A percentile compares a stretch with the other conserved stretches of the same genome.
Conservation (phyloP, 2,329 filamentous ascomycete species). For the Scopulariopsis brevicaulis region DNA sequence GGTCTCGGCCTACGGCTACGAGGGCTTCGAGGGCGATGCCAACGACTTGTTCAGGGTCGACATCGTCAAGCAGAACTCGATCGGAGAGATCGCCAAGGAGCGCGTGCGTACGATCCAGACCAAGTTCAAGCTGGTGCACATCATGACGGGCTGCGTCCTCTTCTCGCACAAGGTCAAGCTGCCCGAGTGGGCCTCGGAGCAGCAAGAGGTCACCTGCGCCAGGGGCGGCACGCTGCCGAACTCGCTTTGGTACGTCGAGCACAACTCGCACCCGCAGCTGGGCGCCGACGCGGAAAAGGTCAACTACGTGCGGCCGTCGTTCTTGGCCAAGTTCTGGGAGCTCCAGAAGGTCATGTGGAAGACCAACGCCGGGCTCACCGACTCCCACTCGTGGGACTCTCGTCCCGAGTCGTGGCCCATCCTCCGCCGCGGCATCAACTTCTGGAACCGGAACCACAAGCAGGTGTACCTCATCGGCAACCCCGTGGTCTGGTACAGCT, state of each 20-base stretch:
- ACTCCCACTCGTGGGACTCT: constrained; percentile 97
- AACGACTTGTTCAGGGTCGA: constrained; percentile 94
- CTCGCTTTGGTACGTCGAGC: constrained; percentile 93
- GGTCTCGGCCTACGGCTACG: constrained; percentile 92
- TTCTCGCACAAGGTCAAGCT: constrained; percentile 99
- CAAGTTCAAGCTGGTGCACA: constrained; percentile 88
- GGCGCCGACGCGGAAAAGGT: constrained; percentile 74
- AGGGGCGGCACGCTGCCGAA: constrained; percentile 86
- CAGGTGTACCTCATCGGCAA: constrained; percentile 97
- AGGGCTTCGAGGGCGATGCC: constrained; percentile 92
- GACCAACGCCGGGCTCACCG: constrained; percentile 90
- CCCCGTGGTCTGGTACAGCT: constrained; percentile 88
- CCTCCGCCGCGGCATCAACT: constrained; percentile 91
- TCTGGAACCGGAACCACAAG: constrained; percentile 90
- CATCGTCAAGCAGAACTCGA: constrained; percentile 83
- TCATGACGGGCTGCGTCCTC: constrained; percentile 92
- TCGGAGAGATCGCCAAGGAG: constrained; percentile 66
- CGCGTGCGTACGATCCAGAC: constrained; percentile 88
- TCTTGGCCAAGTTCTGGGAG: constrained; percentile 97
- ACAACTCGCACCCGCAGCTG: constrained; percentile 74
- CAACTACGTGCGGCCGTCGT: constrained; percentile 89
- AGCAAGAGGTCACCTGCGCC: constrained; percentile 98
- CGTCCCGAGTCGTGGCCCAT: constrained; percentile 89
- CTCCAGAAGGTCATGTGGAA: constrained; percentile 98
- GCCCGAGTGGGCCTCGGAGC: constrained; percentile 93